phyloP scores from a whole-genome alignment of 495 filamentous ascomycete genomes.

The Aspergillus homomorphus region DNA sequence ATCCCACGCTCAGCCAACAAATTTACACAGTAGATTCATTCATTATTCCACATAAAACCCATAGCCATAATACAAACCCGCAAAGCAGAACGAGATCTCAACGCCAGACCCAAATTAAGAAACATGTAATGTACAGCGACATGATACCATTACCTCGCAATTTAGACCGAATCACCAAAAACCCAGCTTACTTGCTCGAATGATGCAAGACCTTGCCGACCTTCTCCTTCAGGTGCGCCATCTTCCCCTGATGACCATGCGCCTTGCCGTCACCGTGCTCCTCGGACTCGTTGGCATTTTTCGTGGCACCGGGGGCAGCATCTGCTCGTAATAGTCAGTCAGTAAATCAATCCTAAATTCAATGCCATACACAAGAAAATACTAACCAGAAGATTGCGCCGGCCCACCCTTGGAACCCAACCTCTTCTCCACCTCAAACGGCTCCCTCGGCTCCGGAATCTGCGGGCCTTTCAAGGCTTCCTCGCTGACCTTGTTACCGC shows the following conservation, averaged over 20 bases:
- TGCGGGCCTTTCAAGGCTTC: slow-evolving; percentile 38
- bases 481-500: slow-evolving; percentile 25
- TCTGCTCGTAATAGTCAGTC: not conserved
- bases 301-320: not conserved
- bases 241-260: not conserved
- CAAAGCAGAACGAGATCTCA: no score
- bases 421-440: slow-evolving; percentile 31
- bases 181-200: not conserved
- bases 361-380: no score
- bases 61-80: no score
- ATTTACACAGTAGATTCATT: no score
- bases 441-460: slow-evolving; percentile 24
- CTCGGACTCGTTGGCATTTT: not conserved
- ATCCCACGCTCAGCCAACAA: no score
- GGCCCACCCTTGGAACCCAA: slow-evolving; percentile 6
- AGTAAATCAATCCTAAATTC: not conserved
- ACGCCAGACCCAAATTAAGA: no score
- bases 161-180: no score
- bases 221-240: slow-evolving; percentile 34
- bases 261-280: not conserved
- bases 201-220: slow-evolving; percentile 29
- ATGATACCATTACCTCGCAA: no score
- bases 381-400: not conserved
- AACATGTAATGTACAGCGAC: no score
- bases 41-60: no score